Percentiles rank a stretch among this genome's conserved stretches.
Evolutionary conservation across 2,329 filamentous ascomycete species (phyloP).

Genomic region (Colletotrichum zoysiae): DNA sequence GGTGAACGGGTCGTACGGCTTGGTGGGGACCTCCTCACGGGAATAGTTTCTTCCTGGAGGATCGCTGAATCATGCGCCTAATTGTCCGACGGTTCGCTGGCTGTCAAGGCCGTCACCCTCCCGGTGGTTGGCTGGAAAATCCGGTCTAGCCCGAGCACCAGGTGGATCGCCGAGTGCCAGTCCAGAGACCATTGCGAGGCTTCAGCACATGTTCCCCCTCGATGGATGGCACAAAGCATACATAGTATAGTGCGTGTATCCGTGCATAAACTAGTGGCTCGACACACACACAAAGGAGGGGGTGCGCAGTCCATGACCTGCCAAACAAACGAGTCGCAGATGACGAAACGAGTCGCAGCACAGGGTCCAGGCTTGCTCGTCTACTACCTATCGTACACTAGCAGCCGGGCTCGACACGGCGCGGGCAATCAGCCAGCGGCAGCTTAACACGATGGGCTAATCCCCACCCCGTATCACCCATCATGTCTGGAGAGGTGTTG

Average conservation of each 20-base stretch:
- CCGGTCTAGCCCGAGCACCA: constrained; percentile 19
- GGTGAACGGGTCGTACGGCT: constrained; percentile 18
- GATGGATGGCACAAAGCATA: background rate
- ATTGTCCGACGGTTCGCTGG: constrained; percentile 26
- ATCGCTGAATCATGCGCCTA: constrained; percentile 38
- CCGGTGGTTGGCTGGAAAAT: constrained; percentile 34
- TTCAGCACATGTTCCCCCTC: constrained; percentile 36
- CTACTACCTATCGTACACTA: background rate
- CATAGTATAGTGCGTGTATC: background rate
- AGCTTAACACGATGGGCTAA: constrained; percentile 32
- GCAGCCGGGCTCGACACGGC: constrained; percentile 28
- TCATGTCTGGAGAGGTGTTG: constrained; percentile 33
- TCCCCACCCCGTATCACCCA: constrained; percentile 37
- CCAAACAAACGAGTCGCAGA: constrained; percentile 37
- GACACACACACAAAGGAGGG: constrained; percentile 19
- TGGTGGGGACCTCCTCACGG: constrained; percentile 28
- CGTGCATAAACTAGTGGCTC: constrained; percentile 13
- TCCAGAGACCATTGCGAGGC: constrained; percentile 33
- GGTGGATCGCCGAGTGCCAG: constrained; percentile 32
- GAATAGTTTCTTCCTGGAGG: constrained; percentile 33
- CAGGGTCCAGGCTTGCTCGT: constrained; percentile 35
- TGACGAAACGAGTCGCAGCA: constrained; percentile 37
- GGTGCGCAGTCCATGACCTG: constrained; percentile 36
- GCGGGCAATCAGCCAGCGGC: constrained; percentile 33
- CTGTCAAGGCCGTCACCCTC: constrained; percentile 31